Conservation (phyloP, 306 rosid species). For the Fagus crenata region DNA sequence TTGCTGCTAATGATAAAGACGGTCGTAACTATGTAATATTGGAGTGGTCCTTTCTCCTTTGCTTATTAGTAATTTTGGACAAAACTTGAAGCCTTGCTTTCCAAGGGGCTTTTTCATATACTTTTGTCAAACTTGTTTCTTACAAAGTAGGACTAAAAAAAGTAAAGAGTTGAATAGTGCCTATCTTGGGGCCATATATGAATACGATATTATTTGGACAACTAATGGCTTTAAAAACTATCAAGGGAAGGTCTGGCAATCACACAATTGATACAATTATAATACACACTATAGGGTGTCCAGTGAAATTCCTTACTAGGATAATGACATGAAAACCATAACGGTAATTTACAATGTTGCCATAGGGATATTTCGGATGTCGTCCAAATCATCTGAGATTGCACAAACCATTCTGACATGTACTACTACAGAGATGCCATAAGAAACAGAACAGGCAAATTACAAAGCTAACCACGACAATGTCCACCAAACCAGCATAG, state of each 20-base stretch:
- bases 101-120: no score
- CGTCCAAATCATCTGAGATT: constrained; percentile 34
- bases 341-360: constrained; percentile 42
- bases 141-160: no score
- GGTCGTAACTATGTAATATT: no score
- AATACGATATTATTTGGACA: not conserved
- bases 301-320: constrained; percentile 1
- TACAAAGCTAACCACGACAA: constrained; percentile 45
- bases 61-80: no score
- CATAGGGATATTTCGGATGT: constrained; percentile 25
- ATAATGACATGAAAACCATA: constrained; percentile 19
- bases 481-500: constrained; percentile 56
- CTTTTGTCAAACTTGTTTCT: no score
- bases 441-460: constrained; percentile 39
- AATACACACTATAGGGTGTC: not conserved
- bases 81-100: no score
- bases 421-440: constrained; percentile 29
- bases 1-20: no score
- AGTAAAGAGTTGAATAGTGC: no score
- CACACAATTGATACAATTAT: not conserved
- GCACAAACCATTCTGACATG: constrained; percentile 38
- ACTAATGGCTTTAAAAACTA: not conserved
- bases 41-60: no score
- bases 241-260: not conserved
- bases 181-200: not conserved